Evolutionary conservation across 495 filamentous ascomycete species (phyloP), one percentile per base, ranked within the genome.

Genomic region (Trichodelitschia bisporula): DNA sequence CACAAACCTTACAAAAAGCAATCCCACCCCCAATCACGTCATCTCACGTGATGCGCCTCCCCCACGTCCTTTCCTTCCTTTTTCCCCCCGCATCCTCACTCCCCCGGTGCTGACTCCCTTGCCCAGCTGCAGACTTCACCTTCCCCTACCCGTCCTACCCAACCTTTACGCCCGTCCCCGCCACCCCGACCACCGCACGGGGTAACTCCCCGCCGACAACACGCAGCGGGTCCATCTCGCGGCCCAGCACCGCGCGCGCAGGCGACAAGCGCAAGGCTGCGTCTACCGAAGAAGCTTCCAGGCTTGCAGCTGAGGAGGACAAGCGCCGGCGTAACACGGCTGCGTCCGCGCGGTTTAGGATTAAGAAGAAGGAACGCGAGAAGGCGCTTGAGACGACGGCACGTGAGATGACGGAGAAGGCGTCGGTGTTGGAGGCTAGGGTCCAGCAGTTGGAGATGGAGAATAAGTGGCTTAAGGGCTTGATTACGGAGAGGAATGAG

Each of bases 361-460:
- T 90, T 44, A 97, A 97, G 67, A 97, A 97, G 77, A 97, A 97
- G 66, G 78, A 90, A 54, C 77, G 86, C 32, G 86, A 97, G 56
- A 77, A 86, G 47, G 72, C 75, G 2, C 73, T 97, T 35, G 86
- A 95, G 56, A 71, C 72, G 33, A 69, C 69, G 27, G 75, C 86
- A 35, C 84, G 89, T 51, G 86, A 93, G 41, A 78, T 90, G 47
- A 66, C 64, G 4, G 84, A 91, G 20, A 82, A 83, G 54, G 76
- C 89, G 25, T 56, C 55, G 8, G 55, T 54, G 8, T 62, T 97
- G 9, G 86, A 95, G 50, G 61, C 69, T 30, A 69, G 74, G 25
- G 78, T 97, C 29, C 66, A 68, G 31, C 71, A 82, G 40, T 56
- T 97, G 17, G 78, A 93, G 59, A 83, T 76, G 50, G 84, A 97